phyloP scores from a whole-genome alignment of 2,329 filamentous ascomycete genomes.

The Aspergillus phoenicis region DNA sequence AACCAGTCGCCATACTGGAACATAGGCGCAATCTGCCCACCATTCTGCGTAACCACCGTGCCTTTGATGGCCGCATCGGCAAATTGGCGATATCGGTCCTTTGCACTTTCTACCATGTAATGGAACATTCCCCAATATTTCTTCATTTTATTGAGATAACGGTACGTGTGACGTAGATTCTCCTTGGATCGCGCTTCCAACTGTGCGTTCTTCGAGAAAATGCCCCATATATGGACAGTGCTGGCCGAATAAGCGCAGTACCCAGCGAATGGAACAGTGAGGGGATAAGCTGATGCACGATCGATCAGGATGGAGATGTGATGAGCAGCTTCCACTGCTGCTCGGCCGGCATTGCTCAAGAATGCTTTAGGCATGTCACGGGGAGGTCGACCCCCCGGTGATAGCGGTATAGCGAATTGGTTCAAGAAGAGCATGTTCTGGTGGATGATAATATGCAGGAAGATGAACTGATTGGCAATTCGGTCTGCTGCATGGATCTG shows the following conservation, averaged over 20 bases:
- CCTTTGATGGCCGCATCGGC: conserved; percentile 78
- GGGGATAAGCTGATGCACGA: conserved; percentile 75
- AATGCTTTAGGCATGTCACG: conserved; percentile 77
- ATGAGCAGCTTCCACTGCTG: conserved; percentile 80
- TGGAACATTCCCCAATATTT: conserved; percentile 98
- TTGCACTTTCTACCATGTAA: conserved; percentile 90
- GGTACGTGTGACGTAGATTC: conserved; percentile 83
- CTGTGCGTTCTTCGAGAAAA: conserved; percentile 79
- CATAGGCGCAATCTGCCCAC: conserved; percentile 60
- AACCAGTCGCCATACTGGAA: conserved; percentile 99
- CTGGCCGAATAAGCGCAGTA: conserved; percentile 94
- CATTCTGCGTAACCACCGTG: conserved; percentile 43
- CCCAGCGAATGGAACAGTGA: conserved; percentile 89
- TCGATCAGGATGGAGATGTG: conserved; percentile 82
- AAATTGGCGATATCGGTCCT: conserved; percentile 82
- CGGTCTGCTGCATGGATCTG: conserved; percentile 81
- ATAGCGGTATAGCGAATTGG: conserved; percentile 75
- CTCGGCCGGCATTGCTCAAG: conserved; percentile 71
- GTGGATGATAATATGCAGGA: conserved; percentile 85
- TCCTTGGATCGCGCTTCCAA: conserved; percentile 78
- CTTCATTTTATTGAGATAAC: conserved; percentile 92
- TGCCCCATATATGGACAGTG: conserved; percentile 90
- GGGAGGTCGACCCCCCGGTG: conserved; percentile 64
- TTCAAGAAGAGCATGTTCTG: conserved; percentile 91
- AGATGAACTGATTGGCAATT: conserved; percentile 87